Evolutionary conservation across 441 rosid genomes (phyloP).

Genomic region (Daphne laureola): DNA sequence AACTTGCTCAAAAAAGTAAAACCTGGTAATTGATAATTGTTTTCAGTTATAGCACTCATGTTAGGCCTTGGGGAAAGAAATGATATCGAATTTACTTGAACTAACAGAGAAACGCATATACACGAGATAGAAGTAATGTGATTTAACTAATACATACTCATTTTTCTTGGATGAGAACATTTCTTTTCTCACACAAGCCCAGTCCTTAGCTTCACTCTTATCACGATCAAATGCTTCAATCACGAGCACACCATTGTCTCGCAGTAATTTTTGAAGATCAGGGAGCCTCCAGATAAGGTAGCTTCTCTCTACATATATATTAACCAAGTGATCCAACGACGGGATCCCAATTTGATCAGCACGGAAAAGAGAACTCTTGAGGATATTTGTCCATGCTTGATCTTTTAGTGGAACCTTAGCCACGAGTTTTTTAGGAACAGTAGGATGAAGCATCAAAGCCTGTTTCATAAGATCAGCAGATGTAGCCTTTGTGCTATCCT

Average conservation of each 20-base stretch:
- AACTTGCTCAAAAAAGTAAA: background rate
- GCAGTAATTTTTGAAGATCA: conserved; percentile 65
- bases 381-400: conserved; percentile 60
- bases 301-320: conserved; percentile 71
- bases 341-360: conserved; percentile 60
- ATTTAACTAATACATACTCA: conserved; percentile 44
- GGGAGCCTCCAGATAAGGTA: conserved; percentile 90
- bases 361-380: conserved; percentile 50
- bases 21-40: no score
- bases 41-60: no score
- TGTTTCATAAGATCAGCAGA: conserved; percentile 76
- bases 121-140: conserved; percentile 6
- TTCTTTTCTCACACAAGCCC: conserved; percentile 73
- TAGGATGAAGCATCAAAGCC: conserved; percentile 86
- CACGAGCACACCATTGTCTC: conserved; percentile 42
- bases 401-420: conserved; percentile 82
- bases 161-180: conserved; percentile 73
- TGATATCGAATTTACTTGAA: background rate
- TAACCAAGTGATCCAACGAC: conserved; percentile 74
- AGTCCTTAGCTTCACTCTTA: conserved; percentile 57
- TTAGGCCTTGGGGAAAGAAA: no score
- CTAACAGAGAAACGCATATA: background rate
- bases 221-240: conserved; percentile 49
- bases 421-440: conserved; percentile 63
- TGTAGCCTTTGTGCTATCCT: conserved; percentile 38